A percentile compares a stretch with the other conserved stretches of the same genome.
Evolutionary conservation across 192 early-diverging fungal species (phyloP).

Genomic region (Cetraspora pellucida): DNA sequence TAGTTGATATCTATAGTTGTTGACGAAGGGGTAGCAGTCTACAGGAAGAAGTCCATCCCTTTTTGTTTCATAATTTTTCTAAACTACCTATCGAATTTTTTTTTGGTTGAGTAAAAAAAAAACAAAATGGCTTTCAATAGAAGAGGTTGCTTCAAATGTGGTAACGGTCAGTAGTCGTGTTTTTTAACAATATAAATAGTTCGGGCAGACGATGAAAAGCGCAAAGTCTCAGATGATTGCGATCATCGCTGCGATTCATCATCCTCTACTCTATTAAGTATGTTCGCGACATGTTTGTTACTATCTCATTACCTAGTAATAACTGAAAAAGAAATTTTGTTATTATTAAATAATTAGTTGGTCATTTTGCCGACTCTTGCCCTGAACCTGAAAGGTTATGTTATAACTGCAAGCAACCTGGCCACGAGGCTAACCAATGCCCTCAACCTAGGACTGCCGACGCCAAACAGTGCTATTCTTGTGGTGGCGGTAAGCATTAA

Average conservation of each 20-base stretch:
- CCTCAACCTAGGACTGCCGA: conserved; percentile 50
- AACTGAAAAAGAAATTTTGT: background rate
- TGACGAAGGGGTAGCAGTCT: conserved; percentile 23
- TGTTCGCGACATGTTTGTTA: background rate
- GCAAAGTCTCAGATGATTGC: background rate
- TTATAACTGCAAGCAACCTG: conserved; percentile 60
- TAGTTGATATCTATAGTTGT: conserved; percentile 18
- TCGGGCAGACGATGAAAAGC: background rate
- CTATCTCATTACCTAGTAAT: background rate
- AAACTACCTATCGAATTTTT: background rate
- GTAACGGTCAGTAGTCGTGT: conserved; percentile 46
- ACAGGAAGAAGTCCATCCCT: conserved; percentile 22
- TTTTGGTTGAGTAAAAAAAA: conserved; percentile 14
- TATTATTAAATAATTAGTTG: conserved; percentile 39
- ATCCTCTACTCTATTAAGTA: background rate
- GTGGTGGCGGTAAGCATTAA: conserved; percentile 52
- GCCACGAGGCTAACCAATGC: conserved; percentile 55
- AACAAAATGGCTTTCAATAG: conserved; percentile 38
- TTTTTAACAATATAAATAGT: background rate
- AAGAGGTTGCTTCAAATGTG: conserved; percentile 61
- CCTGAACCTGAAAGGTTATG: conserved; percentile 56
- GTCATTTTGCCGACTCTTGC: conserved; percentile 56
- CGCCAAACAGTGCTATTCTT: conserved; percentile 55
- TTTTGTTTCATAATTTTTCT: background rate
- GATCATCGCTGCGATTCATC: background rate